Conservation (phyloP, 2,329 filamentous ascomycete species). For the Knufia fluminis region DNA sequence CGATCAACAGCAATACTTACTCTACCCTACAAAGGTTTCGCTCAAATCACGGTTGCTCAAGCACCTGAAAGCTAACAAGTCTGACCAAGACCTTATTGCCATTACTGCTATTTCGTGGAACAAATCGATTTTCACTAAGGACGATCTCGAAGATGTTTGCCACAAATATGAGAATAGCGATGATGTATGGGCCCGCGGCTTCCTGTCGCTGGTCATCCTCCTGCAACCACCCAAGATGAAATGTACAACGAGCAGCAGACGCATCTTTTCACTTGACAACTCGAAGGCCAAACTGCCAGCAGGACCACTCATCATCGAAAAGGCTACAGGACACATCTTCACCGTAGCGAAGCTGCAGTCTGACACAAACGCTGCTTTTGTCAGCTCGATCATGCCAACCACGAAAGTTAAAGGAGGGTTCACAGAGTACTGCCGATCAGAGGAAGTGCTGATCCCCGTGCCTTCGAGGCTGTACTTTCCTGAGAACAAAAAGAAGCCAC, state of each 20-base stretch:
- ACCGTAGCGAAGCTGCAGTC: conserved; percentile 11
- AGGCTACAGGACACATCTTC: conserved; percentile 14
- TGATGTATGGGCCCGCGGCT: conserved; percentile 17
- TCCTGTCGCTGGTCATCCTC: conserved; percentile 16
- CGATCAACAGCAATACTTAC: conserved; percentile 10
- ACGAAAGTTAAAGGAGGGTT: conserved; percentile 8
- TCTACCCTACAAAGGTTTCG: conserved; percentile 8
- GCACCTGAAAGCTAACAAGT: conserved; percentile 8
- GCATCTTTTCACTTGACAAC: conserved; percentile 15
- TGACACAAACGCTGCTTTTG: conserved; percentile 17
- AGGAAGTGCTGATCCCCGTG: conserved; percentile 9
- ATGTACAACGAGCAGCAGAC: conserved; percentile 8
- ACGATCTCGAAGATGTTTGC: conserved; percentile 13
- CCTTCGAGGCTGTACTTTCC: conserved; percentile 15
- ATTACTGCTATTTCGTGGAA: conserved; percentile 16
- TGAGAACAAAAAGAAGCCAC: conserved; percentile 8
- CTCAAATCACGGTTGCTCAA: conserved; percentile 24
- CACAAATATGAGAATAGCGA: conserved; percentile 10
- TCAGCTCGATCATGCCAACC: conserved; percentile 11
- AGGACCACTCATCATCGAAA: conserved; percentile 17
- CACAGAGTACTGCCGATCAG: background rate
- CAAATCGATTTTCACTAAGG: conserved; percentile 9
- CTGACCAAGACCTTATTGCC: conserved; percentile 13
- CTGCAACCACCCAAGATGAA: conserved; percentile 10
- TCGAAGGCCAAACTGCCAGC: conserved; percentile 10